Evolutionary conservation across 495 filamentous ascomycete genomes (phyloP), one percentile per base, ranked within the genome.

Genomic region (Penicillium antarcticum): DNA sequence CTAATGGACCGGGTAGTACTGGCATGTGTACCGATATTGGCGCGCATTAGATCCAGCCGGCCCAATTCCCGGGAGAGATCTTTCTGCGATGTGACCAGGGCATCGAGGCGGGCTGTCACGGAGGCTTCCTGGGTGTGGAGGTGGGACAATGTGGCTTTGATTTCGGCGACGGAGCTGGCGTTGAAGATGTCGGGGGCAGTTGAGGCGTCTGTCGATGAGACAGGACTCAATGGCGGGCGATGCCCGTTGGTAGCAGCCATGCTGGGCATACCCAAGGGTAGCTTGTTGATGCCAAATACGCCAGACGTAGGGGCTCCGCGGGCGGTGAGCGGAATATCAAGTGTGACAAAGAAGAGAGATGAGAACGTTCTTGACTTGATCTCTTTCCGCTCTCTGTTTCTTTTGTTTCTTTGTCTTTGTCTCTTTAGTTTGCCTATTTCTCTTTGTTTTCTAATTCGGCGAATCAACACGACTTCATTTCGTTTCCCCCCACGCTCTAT

Each of bases 41-140:
- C 91, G 44, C 95, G 89, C 34, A 96, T 80, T 12, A 96, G 75
- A 67, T 98, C 95, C 33, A 98, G 81, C n/a, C 92, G 85, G 23
- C 83, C 80, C 47, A 98, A 74, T 54, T 95, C 86, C 46, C 89
- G 87, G 7, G 85, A 84, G 37, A 97, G 79, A 61, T 94, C 88
- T 43, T 87, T 84, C 63, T 96, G 91, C 0, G 87, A 87, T 46
- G 83, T 78, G 19, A 96, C 70, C 34, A 96, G 80, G 23, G 78
- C 72, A 62, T 88, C 78, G n/a, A 98, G 84, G 18, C 84, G 84
- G 40, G 75, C 71, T 2, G 88, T 91, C 34, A 96, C 79, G 35
- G 80, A 64, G 37, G 84, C 75, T 71, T 97, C 92, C 56, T 87
- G 89, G 29, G 78, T 74, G 57, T 86, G 84, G 24, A 98, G 82